phyloP scores from a whole-genome alignment of 2,329 filamentous ascomycete species.

The Neonectria hederae region DNA sequence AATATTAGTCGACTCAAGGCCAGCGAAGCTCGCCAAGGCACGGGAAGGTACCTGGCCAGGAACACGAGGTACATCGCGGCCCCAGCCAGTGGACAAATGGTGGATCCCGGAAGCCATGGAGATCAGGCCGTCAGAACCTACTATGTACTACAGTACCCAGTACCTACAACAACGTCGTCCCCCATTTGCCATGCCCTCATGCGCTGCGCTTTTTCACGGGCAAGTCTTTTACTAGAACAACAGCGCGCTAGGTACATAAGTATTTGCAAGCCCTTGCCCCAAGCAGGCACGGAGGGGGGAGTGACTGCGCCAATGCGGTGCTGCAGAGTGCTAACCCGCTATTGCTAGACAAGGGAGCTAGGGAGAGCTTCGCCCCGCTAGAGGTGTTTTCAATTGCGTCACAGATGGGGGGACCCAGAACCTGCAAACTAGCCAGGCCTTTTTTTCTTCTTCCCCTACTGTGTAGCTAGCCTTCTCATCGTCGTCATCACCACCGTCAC shows the following conservation, averaged over 20 bases:
- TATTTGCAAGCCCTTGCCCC: no score
- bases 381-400: slow-evolving; percentile 16
- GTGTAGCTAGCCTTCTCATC: background rate
- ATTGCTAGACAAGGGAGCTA: slow-evolving; percentile 4
- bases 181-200: no score
- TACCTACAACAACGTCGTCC: background rate
- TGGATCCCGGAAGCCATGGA: slow-evolving; percentile 9
- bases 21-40: slow-evolving; percentile 4
- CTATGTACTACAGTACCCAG: background rate
- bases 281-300: no score
- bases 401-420: background rate
- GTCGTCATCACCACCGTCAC: background rate
- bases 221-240: no score
- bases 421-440: background rate
- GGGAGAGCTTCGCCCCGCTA: slow-evolving; percentile 10
- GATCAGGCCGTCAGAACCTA: slow-evolving; percentile 16
- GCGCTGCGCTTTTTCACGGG: background rate
- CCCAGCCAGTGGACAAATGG: slow-evolving; percentile 6
- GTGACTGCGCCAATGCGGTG: no score
- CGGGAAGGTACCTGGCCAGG: background rate
- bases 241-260: no score
- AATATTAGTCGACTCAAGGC: background rate
- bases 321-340: background rate
- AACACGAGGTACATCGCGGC: slow-evolving; percentile 15
- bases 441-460: background rate